These are phyloP conservation scores for Jackrogersella minutella DNA, from an alignment of 495 filamentous ascomycete genomes.

Conservation along the genomic window DNA sequence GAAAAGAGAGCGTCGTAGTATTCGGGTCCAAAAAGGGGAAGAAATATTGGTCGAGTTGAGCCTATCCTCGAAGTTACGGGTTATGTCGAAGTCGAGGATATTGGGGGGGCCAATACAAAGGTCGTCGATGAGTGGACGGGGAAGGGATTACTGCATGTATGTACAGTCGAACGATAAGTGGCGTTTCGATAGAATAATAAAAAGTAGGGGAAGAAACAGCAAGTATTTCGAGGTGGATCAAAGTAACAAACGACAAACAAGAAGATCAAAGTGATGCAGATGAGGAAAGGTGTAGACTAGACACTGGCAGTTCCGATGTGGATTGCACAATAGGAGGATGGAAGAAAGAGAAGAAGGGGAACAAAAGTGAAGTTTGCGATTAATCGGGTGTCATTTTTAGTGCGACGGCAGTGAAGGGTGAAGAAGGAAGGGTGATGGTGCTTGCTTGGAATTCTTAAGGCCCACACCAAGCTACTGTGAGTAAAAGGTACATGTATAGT, in stretches of 20 bases:
- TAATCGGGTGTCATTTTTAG: constrained; percentile 43
- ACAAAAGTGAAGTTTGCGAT: constrained; percentile 40
- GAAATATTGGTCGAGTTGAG: constrained; percentile 11
- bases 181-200: constrained; percentile 27
- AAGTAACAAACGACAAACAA: constrained; percentile 32
- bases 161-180: constrained; percentile 32
- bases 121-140: constrained; percentile 19
- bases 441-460: constrained; percentile 33
- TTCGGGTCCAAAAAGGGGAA: constrained; percentile 15
- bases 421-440: constrained; percentile 9
- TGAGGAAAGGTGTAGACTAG: constrained; percentile 24
- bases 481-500: background rate
- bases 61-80: constrained; percentile 14
- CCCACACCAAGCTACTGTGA: too few relatives aligned
- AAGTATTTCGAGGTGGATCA: constrained; percentile 27
- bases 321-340: constrained; percentile 27
- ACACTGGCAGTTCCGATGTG: constrained; percentile 19
- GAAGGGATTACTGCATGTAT: constrained; percentile 12
- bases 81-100: constrained; percentile 23
- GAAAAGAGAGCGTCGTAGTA: constrained; percentile 1
- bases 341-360: constrained; percentile 29
- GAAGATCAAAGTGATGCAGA: constrained; percentile 20
- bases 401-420: constrained; percentile 39
- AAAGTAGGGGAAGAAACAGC: constrained; percentile 6
- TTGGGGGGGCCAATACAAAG: constrained; percentile 14